Base-by-base conservation (phyloP, 2,329 filamentous ascomycete species). In the Trichoderma cornu-damae region DNA sequence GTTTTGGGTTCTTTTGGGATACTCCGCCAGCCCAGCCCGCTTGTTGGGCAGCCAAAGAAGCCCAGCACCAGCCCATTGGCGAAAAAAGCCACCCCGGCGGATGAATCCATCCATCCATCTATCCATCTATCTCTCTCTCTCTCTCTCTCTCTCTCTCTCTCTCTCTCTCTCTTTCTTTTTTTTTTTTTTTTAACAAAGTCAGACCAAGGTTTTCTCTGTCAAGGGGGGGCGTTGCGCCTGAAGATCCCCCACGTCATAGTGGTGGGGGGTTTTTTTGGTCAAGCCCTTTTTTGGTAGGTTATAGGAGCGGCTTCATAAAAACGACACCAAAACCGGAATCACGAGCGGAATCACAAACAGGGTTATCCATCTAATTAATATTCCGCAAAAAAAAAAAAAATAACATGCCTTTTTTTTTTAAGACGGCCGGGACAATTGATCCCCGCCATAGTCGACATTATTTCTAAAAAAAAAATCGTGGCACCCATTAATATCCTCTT, bases 221-320 rank as follows among this genome's bases (percentile, higher is more conserved):
- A n/a, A n/a, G n/a, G n/a, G n/a, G 40, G 40, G 50, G 20, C 7
- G 30, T 20, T 44, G 30, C 20, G 55, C 38, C 30, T 52, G 55
- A 44, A 46, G 55, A 58, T 52, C 55, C 55, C 24, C 55, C 24
- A 52, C 48, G 38, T 52, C 55, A 58, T 58, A 34, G 48, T 35
- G 43, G 40, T 46, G 52, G 42, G 42, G 42, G 40, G n/a, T n/a
- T n/a, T n/a, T 11, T 40, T 28, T 7, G 16, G n/a, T 11, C 30
- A n/a, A 35, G 32, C 5, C 28, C n/a, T n/a, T 26, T 8, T 30
- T 54, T 37, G 16, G 16, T 24, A 34, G 14, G 28, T 12, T 26
- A 16, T 5, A 20, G 37, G 6, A 2, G 11, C 30, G 12, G 32
- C 12, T 6, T 40, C 2, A 26, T 47, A 11, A 26, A 42, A 20